These are phyloP conservation scores for Ceratocystis cubensis DNA, from an alignment of 2,329 filamentous ascomycete species.

Conservation along the genomic window DNA sequence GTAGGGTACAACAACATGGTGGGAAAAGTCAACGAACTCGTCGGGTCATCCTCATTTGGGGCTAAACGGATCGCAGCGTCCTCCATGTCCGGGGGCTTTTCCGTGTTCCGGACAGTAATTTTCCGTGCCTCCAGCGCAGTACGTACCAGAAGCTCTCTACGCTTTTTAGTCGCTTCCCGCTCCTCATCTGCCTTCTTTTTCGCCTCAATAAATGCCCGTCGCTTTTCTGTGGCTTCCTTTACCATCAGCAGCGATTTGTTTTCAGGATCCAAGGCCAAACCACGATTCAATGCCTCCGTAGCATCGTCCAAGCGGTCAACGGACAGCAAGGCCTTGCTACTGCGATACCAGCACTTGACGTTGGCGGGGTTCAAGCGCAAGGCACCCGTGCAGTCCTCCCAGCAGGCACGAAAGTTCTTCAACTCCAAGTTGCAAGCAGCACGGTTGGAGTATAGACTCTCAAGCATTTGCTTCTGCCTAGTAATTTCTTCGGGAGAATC, in stretches of 20 bases:
- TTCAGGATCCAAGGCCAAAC: conserved; percentile 55
- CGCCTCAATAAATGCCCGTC: conserved; percentile 42
- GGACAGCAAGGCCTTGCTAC: conserved; percentile 61
- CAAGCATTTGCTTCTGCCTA: conserved; percentile 52
- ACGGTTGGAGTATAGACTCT: conserved; percentile 72
- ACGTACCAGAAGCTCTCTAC: conserved; percentile 48
- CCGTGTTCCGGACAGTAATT: conserved; percentile 54
- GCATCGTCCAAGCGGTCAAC: conserved; percentile 72
- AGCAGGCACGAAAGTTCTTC: conserved; percentile 77
- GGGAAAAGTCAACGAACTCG: conserved; percentile 65
- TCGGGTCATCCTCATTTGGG: conserved; percentile 49
- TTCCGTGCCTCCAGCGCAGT: conserved; percentile 56
- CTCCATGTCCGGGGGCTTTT: conserved; percentile 71
- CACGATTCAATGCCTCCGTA: conserved; percentile 61
- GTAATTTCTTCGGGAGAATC: conserved; percentile 43
- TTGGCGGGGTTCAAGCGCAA: conserved; percentile 68
- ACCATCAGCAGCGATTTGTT: conserved; percentile 57
- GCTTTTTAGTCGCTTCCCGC: conserved; percentile 41
- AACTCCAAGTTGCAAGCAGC: conserved; percentile 82
- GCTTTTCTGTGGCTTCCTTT: conserved; percentile 48
- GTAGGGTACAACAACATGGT: conserved; percentile 75
- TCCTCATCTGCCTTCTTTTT: conserved; percentile 45
- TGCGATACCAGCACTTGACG: conserved; percentile 84
- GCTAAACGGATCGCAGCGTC: conserved; percentile 61
- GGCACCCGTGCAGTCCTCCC: conserved; percentile 68